Evolutionary conservation across 768 basidiomycete species (phyloP).

Genomic region (Xanthoconium stramineum): DNA sequence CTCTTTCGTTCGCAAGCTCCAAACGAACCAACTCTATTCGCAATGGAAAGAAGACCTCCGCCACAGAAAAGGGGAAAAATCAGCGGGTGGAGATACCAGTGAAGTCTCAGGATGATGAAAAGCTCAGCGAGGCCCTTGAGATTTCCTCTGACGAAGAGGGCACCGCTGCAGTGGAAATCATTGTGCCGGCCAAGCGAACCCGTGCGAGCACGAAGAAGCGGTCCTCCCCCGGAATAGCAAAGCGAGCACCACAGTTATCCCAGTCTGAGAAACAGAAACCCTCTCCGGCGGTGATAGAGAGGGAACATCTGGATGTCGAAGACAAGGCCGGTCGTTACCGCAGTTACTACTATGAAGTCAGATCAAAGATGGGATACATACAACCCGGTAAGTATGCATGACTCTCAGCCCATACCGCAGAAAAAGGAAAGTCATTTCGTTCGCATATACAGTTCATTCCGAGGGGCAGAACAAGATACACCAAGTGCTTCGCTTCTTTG

Average conservation of each 20-base stretch:
- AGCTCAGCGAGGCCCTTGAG: conserved; percentile 4
- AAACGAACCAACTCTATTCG: conserved; percentile 41
- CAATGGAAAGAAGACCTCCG: conserved; percentile 6
- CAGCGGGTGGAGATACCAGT: neutral
- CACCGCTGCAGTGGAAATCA: neutral
- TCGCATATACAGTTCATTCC: conserved; percentile 52
- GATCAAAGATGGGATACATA: conserved; percentile 51
- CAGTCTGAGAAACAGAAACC: conserved; percentile 7
- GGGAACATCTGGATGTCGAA: conserved; percentile 38
- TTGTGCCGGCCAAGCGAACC: conserved; percentile 23
- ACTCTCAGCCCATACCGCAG: neutral
- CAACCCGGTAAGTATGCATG: conserved; percentile 52
- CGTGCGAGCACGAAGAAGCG: conserved; percentile 23
- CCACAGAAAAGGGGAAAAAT: conserved; percentile 6
- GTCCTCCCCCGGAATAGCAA: conserved; percentile 3
- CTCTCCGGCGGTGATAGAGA: conserved; percentile 12
- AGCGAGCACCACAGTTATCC: neutral
- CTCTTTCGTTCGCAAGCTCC: conserved; percentile 41
- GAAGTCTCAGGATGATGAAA: neutral
- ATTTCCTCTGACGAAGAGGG: conserved; percentile 23
- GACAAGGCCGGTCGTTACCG: conserved; percentile 51
- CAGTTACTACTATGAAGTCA: conserved; percentile 46
- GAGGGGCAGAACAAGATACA: conserved; percentile 60
- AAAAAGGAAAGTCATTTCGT: neutral
- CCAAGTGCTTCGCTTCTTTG: conserved; percentile 76